Percentiles rank a stretch among this genome's conserved stretches.
Evolutionary conservation across 768 basidiomycete genomes (phyloP).

Genomic region (Phlebiopsis gigantea): DNA sequence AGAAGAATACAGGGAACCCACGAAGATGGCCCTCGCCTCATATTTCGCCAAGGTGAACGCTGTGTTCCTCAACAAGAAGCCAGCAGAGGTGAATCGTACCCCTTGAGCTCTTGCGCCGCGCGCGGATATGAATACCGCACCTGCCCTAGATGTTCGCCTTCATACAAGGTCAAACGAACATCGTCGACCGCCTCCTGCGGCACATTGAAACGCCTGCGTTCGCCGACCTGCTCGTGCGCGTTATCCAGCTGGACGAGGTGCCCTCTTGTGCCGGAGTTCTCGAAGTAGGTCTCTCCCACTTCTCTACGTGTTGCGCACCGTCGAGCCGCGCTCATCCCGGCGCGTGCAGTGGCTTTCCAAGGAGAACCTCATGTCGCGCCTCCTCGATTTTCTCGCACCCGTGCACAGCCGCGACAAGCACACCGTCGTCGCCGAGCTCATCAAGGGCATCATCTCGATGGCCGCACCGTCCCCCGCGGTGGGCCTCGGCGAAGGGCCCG

Average conservation of each 20-base stretch:
- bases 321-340: constrained; percentile 28
- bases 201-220: constrained; percentile 90
- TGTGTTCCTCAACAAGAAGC: constrained; percentile 82
- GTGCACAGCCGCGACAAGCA: constrained; percentile 71
- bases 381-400: constrained; percentile 82
- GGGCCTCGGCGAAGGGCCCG: constrained; percentile 62
- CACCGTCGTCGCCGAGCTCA: constrained; percentile 80
- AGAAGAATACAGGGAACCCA: constrained; percentile 73
- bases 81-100: constrained; percentile 65
- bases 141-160: constrained; percentile 80
- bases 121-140: constrained; percentile 25
- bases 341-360: constrained; percentile 77
- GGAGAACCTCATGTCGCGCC: constrained; percentile 73
- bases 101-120: constrained; percentile 21
- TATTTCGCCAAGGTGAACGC: constrained; percentile 95
- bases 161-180: constrained; percentile 74
- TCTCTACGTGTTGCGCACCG: constrained; percentile 25
- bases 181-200: constrained; percentile 76
- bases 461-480: constrained; percentile 82
- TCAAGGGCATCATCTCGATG: constrained; percentile 93
- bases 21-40: constrained; percentile 77
- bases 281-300: constrained; percentile 56
- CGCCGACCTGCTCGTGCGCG: constrained; percentile 85
- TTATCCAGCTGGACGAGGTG: constrained; percentile 86
- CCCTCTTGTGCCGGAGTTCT: constrained; percentile 78